Conservation (phyloP, 2,329 filamentous ascomycete genomes). For the Alternaria brassicicola region DNA sequence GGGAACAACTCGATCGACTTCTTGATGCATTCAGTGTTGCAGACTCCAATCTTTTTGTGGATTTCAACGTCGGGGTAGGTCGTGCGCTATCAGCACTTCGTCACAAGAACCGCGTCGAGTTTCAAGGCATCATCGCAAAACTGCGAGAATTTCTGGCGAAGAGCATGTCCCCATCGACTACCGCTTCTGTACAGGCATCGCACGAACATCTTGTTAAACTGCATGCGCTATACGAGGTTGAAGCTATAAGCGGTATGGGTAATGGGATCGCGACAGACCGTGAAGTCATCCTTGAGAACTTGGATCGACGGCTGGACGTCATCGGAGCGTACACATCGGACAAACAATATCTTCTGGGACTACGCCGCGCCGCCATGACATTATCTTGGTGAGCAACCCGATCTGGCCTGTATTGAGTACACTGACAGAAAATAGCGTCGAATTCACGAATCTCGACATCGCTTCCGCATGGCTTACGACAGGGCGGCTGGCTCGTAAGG, state of each 20-base stretch:
- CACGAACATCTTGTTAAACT: conserved; percentile 86
- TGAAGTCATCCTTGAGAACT: conserved; percentile 54
- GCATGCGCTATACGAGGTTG: conserved; percentile 86
- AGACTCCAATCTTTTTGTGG: conserved; percentile 51
- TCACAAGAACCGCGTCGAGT: conserved; percentile 57
- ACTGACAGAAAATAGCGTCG: conserved; percentile 45
- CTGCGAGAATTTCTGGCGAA: conserved; percentile 74
- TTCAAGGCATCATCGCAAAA: conserved; percentile 64
- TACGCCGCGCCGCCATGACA: conserved; percentile 87
- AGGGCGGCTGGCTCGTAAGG: conserved; percentile 84
- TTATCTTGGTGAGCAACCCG: conserved; percentile 64
- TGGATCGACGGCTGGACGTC: conserved; percentile 82
- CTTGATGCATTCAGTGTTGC: conserved; percentile 53
- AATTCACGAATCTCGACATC: conserved; percentile 74
- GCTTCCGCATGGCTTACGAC: conserved; percentile 85
- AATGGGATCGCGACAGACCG: conserved; percentile 46
- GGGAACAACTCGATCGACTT: conserved; percentile 75
- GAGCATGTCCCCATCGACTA: conserved; percentile 76
- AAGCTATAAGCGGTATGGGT: conserved; percentile 67
- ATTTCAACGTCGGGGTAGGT: conserved; percentile 86
- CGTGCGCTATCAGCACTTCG: conserved; percentile 67
- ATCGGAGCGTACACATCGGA: conserved; percentile 88
- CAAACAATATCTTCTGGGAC: conserved; percentile 89
- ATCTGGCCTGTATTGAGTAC: background rate
- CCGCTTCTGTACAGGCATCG: conserved; percentile 79